Percentiles rank a stretch among this genome's conserved stretches.
Conservation (phyloP, 441 rosid species). For the Erodium trifolium region DNA sequence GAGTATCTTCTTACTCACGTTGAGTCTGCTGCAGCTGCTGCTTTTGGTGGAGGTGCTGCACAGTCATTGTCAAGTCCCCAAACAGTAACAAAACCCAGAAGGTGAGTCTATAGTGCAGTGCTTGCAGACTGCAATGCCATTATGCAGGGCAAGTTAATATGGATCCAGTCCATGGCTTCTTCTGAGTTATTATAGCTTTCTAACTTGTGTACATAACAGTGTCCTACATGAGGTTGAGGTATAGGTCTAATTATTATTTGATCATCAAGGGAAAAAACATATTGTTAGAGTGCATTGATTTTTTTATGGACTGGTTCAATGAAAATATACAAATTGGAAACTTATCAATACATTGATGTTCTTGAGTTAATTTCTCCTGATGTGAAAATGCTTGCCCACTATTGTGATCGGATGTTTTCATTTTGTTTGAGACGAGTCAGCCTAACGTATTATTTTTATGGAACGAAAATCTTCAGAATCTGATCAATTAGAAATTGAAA, state of each 20-base stretch:
- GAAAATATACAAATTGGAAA: background rate
- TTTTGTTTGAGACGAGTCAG: too few species aligned
- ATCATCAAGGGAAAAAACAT: background rate
- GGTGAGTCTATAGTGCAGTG: background rate
- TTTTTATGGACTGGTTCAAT: background rate
- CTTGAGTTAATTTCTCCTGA: background rate
- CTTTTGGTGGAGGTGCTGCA: background rate
- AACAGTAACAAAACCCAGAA: background rate
- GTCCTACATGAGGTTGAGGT: background rate
- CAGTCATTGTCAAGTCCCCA: background rate
- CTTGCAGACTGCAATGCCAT: background rate
- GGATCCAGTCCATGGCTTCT: background rate
- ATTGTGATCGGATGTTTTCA: too few species aligned
- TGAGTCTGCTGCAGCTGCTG: conserved; percentile 94
- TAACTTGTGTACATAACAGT: background rate
- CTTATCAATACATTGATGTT: background rate
- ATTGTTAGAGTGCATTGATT: background rate
- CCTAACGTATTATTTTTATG: too few species aligned
- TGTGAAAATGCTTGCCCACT: too few species aligned
- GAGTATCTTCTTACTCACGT: conserved; percentile 92
- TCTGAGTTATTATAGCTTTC: conserved; percentile 6
- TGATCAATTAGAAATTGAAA: too few species aligned
- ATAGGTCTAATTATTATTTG: background rate
- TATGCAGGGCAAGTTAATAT: background rate
- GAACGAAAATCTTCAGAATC: too few species aligned